Percentiles rank a stretch among this genome's conserved stretches.
These are phyloP conservation scores for Caryopteris hybrid DNA, from an alignment of 305 asterid species.

Conservation along the genomic window DNA sequence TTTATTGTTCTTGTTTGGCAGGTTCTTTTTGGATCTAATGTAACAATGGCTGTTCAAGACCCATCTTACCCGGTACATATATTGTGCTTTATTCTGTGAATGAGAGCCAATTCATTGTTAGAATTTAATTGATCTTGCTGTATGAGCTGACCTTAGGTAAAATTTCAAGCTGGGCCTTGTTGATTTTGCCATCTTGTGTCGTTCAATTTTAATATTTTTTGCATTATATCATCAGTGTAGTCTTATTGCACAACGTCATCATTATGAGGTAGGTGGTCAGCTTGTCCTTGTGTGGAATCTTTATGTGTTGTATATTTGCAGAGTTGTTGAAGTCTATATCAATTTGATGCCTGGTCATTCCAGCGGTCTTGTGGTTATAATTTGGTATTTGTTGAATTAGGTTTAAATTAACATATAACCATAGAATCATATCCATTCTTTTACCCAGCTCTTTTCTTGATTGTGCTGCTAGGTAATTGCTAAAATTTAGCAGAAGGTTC, in stretches of 20 bases:
- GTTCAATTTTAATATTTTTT: not conserved
- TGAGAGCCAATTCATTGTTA: not conserved
- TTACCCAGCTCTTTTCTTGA: not conserved
- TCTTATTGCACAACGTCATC: not conserved
- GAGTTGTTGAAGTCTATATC: not conserved
- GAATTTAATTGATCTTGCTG: not conserved
- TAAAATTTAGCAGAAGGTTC: not conserved
- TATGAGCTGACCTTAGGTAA: conserved; percentile 3
- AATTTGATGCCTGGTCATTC: not conserved
- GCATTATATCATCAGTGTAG: not conserved
- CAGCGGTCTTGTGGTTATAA: not conserved
- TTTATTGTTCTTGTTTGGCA: conserved; percentile 25
- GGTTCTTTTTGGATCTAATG: conserved; percentile 95
- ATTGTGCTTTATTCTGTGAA: not conserved
- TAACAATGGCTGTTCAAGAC: conserved; percentile 90
- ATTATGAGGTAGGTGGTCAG: not conserved
- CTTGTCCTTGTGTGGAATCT: no score
- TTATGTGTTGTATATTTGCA: not conserved
- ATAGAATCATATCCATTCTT: not conserved
- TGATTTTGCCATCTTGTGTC: conserved; percentile 1
- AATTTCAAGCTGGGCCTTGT: not conserved
- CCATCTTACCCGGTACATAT: conserved; percentile 90
- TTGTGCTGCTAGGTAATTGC: not conserved
- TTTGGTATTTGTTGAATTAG: not conserved
- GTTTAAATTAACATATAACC: no score